Base-by-base conservation (phyloP, 2,329 filamentous ascomycete genomes). In the Pseudogymnoascus sp. region DNA sequence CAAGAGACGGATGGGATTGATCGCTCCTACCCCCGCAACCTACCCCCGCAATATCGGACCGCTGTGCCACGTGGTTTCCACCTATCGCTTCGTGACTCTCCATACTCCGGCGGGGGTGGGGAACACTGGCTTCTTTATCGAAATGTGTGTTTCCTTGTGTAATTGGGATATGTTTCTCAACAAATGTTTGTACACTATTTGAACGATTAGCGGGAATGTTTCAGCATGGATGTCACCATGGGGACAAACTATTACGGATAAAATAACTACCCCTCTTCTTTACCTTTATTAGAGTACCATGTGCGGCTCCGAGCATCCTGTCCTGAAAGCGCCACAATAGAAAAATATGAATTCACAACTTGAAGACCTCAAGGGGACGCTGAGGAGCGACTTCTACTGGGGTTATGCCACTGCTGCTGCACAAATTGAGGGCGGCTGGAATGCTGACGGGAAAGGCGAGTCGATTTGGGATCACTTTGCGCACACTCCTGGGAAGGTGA, bases 331-430 rank as follows among this genome's bases (percentile, higher is more conserved):
- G 50, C 26, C 50, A 57, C 50, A 19, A 57, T 57, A 33, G 28
- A 33, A 33, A 31, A 33, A 10, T 10, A 57, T 57, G 50, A 57
- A 13, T 19, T 5, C 63, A 70, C 69, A 33, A 57, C 28, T 57
- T 33, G 50, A 57, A 31, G 28, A 57, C 50, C 28, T 33, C 10
- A 65, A 71, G 66, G 68, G 71, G 65, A 72, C 72, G 72, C 80
- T 91, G 63, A 86, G 86, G 40, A 80, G 82, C 63, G 87, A 90
- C 74, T 91, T 93, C 75, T 77, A 85, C 66, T 92, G 88, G 89
- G 89, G 89, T 62, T 92, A 91, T 76, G 89, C 89, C 70, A 93
- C 89, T 42, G 89, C 89, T 66, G 81, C 85, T 0, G 77, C 78
- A 64, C 78, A 80, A 64, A 72, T 78, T 2, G 77, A 78, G 68